Evolutionary conservation across 306 rosid species (phyloP), one percentile per base, ranked within the genome.

Genomic region (Crotalaria pallida): DNA sequence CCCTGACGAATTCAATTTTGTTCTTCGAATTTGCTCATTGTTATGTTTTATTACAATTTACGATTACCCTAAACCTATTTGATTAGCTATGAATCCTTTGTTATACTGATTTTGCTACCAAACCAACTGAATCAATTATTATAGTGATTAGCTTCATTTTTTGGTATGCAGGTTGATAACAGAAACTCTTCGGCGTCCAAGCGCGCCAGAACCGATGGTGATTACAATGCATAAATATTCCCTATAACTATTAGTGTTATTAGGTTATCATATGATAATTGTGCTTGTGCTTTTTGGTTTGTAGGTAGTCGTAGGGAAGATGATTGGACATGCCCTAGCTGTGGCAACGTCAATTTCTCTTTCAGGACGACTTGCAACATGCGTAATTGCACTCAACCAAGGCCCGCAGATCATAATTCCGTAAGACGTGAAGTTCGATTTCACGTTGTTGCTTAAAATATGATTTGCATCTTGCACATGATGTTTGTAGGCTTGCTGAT

Each of bases 281-380:
- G n/a, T 53, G 18, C 22, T 29, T 48, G 10, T 15, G n/a, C n/a
- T 17, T 57, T 16, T 57, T 16, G 76, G 55, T 61, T 67, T 86
- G 48, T 56, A 89, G 96, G 96, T 65, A 81, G 89, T 82, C 86
- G 88, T 15, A 81, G 96, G 84, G 92, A 89, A 77, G 96, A 89
- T 79, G 96, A 89, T 67, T 86, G 92, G 96, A 89, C 88, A 7
- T 89, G 96, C 65, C 88, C 88, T 57, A 87, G 89, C 51, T 89
- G 96, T 81, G 89, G 89, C 36, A 86, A 89, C 74, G 96, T 86
- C 73, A 89, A 89, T 74, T 89, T 89, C 65, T 89, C 96, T 16
- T 89, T 89, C 71, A 81, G 92, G 71, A 89, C 96, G 49, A 86
- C 92, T 24, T 89, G 96, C 80, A 89, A 89, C 67, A 89, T 89